Base-by-base conservation (phyloP, 164 flowering plant species). In the Nymphaea thermarum region DNA sequence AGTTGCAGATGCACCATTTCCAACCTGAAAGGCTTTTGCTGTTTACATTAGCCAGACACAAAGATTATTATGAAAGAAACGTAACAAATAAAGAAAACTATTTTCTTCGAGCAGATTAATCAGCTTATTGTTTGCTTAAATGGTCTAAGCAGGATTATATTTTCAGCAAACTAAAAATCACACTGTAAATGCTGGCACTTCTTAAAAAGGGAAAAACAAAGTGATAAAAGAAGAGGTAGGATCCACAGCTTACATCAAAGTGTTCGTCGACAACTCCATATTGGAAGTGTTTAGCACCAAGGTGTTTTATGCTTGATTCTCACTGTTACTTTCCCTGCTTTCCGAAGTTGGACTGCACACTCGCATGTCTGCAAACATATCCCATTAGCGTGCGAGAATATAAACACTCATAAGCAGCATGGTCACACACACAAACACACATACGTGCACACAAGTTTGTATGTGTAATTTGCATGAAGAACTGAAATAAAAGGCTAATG, bases 321-420 rank as follows among this genome's bases (percentile, higher is more conserved):
- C 60, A 84, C 87, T 2, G 85, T 80, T 0, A 76, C 88, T 73
- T 80, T 88, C 0, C 96, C 98, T 5, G 82, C 82, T 80, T 86
- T 89, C 57, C 92, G 70, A 14, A 89, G 89, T 65, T 92, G 93
- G 44, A 82, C 86, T 0, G 96, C 98, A 3, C 91, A 81, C 75
- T 89, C 96, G 78, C 94, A 89, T 0, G 91, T 86, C 98, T 92
- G 75, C 73, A 65, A 72, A 47, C 12, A 47, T 4, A 47, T 6
- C 55, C 55, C 7, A 47, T 6, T 6, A 47, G 55, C 7, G 12
- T 6, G 4, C 12, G 12, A 6, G 12, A 2, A 47, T 47, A 47
- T 47, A 47, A 6, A 4, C 12, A 47, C 12, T 3, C 12, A 4
- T 47, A n/a, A n/a, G n/a, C n/a, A n/a, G n/a, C n/a, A n/a, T n/a